These are phyloP conservation scores for Dipteronia dyeriana DNA, from an alignment of 345 rosid species.

Conservation along the genomic window DNA sequence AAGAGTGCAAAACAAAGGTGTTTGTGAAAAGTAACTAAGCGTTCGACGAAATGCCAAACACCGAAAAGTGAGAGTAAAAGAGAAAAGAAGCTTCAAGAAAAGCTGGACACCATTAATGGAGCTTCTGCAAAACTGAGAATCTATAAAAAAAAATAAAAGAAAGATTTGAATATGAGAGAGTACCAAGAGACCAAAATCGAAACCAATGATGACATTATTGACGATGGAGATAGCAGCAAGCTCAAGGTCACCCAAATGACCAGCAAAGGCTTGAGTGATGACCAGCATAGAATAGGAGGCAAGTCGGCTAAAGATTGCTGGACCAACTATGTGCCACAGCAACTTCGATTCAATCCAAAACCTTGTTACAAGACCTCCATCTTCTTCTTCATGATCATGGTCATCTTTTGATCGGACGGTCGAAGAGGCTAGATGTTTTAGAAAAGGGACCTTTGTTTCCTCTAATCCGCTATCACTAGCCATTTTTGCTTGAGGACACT, in stretches of 20 bases:
- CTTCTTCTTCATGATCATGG: not conserved
- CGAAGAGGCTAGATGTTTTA: conserved; percentile 20
- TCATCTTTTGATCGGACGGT: conserved; percentile 3
- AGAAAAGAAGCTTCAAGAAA: too few relatives aligned
- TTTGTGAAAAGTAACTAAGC: too few relatives aligned
- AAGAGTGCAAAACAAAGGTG: not conserved
- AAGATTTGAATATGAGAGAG: not conserved
- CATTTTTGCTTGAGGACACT: not conserved
- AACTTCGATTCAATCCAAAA: conserved; percentile 78
- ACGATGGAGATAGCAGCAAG: conserved; percentile 90
- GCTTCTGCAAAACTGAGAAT: not conserved
- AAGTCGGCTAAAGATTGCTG: conserved; percentile 75
- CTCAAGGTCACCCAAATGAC: conserved; percentile 88
- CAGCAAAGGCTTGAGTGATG: conserved; percentile 95
- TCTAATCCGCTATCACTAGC: conserved; percentile 18
- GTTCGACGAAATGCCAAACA: too few relatives aligned
- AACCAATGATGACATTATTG: conserved; percentile 67
- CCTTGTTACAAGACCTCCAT: conserved; percentile 27
- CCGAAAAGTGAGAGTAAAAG: too few relatives aligned
- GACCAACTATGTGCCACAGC: conserved; percentile 88
- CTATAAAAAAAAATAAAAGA: not conserved
- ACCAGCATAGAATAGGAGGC: conserved; percentile 78
- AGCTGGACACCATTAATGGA: too few relatives aligned
- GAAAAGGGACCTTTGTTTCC: conserved; percentile 38
- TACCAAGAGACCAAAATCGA: conserved; percentile 91